Percentiles rank a stretch among this genome's conserved stretches.
phyloP scores from a whole-genome alignment of 805 yeast species.

The Lipomyces sp. region DNA sequence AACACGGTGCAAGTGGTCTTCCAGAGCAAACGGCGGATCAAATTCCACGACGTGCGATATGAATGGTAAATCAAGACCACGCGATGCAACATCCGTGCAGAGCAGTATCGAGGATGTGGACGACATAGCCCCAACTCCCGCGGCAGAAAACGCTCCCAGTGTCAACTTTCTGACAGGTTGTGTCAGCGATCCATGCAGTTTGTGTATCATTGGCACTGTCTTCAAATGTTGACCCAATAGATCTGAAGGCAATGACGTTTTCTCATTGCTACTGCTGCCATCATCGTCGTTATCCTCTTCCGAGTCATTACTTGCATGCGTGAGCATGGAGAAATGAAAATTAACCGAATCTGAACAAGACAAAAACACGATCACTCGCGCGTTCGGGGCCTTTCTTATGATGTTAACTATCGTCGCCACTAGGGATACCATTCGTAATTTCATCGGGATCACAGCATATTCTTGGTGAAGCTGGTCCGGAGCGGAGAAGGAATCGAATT shows the following conservation, averaged over 20 bases:
- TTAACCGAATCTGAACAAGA: conserved; percentile 97
- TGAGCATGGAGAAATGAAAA: conserved; percentile 76
- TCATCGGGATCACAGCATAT: conserved; percentile 85
- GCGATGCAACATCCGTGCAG: conserved; percentile 96
- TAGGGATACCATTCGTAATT: conserved; percentile 77
- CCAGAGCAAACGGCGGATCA: conserved; percentile 92
- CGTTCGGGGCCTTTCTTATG: conserved; percentile 35
- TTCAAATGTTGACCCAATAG: conserved; percentile 6
- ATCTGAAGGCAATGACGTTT: conserved; percentile 10
- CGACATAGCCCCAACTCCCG: conserved; percentile 23
- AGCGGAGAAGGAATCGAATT: conserved; percentile 44
- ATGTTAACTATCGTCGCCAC: conserved; percentile 60
- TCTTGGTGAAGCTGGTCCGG: conserved; percentile 90
- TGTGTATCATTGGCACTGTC: conserved; percentile 50
- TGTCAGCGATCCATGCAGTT: conserved; percentile 85
- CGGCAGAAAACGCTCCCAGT: conserved; percentile 51
- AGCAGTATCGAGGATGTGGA: conserved; percentile 56
- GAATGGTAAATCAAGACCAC: conserved; percentile 90
- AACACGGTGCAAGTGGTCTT: conserved; percentile 92
- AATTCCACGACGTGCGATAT: conserved; percentile 84
- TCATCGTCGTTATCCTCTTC: conserved; percentile 35
- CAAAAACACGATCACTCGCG: conserved; percentile 64
- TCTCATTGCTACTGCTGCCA: conserved; percentile 15
- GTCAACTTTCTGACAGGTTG: conserved; percentile 83
- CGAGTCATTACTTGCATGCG: conserved; percentile 49